Percentiles rank a stretch among this genome's conserved stretches.
These are phyloP conservation scores for Magnolia sinica DNA, from an alignment of 164 flowering plant genomes.

Conservation along the genomic window DNA sequence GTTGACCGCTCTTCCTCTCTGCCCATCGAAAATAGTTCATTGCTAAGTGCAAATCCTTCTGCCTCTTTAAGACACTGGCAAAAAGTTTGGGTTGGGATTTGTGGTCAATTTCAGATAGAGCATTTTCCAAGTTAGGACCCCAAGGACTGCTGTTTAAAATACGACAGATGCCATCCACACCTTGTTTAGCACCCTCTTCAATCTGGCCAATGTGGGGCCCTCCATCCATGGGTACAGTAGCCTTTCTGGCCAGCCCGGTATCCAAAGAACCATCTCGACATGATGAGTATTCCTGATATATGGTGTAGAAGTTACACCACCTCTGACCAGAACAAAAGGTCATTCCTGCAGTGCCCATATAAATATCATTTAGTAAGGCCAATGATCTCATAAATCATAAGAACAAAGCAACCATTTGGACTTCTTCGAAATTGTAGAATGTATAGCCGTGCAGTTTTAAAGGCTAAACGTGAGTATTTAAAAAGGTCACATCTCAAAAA, in stretches of 20 bases:
- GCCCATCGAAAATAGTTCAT: conserved; percentile 77
- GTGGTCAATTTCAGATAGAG: conserved; percentile 33
- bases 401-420: neutral
- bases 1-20: conserved; percentile 45
- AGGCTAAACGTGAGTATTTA: neutral
- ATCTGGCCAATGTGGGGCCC: conserved; percentile 16
- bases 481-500: neutral
- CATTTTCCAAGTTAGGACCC: conserved; percentile 58
- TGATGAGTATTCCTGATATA: conserved; percentile 30
- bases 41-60: conserved; percentile 63
- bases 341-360: conserved; percentile 31
- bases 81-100: conserved; percentile 47
- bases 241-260: conserved; percentile 11
- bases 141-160: conserved; percentile 62
- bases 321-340: conserved; percentile 16
- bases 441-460: neutral
- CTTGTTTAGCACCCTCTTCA: conserved; percentile 30
- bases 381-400: no score
- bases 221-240: conserved; percentile 7
- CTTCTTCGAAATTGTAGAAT: neutral
- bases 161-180: conserved; percentile 49
- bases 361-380: neutral
- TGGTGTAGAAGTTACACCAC: conserved; percentile 8
- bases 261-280: conserved; percentile 34
- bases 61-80: conserved; percentile 60